Evolutionary conservation across 352 stramenopile species (phyloP), one percentile per base, ranked within the genome.

Genomic region (Aphanomyces cochlioides): DNA sequence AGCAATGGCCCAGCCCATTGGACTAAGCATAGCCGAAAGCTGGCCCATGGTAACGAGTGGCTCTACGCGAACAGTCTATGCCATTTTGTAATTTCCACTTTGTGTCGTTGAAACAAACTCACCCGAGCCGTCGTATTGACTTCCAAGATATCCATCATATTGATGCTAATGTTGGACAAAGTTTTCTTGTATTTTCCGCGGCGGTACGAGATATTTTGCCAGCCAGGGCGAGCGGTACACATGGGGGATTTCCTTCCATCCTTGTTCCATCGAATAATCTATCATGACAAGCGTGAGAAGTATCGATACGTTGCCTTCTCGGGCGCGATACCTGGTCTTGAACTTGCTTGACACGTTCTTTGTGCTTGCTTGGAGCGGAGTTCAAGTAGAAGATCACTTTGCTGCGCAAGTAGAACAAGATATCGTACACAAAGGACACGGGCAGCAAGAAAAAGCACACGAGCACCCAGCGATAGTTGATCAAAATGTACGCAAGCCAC

Each of bases 11-110:
- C 72, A 77, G 17, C 77, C 75, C 48, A 60, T 45, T 1, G 73
- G 73, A 3, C 72, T 68, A 28, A 80, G 66, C 37, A 58, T 74
- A 28, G 69, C 63, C 15, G 73, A 76, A 21, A 80, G 77, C 47
- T 74, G 60, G 40, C 75, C 63, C 75, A 80, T 80, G 60, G 72
- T 76, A n/a, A 80, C 75, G 38, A 78, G 58, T 10, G 74, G 74
- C 64, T 79, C 74, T 6, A 74, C 72, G 34, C 70, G 58, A 17
- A 79, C 72, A 15, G 61, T 69, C 47, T 59, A 39, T 3, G 28
- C 43, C 19, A 56, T 47, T 40, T 54, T 53, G 17, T 54, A 38
- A 45, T 64, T 12, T 13, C 37, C 7, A 19, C 7, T 45, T 10
- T 38, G 12, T 38, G 36, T 10, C 12, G 39, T 19, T 7, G 12